Percentiles rank a stretch among this genome's conserved stretches.
Evolutionary conservation across 306 rosid genomes (phyloP).

Genomic region (Boehmeria nivea): DNA sequence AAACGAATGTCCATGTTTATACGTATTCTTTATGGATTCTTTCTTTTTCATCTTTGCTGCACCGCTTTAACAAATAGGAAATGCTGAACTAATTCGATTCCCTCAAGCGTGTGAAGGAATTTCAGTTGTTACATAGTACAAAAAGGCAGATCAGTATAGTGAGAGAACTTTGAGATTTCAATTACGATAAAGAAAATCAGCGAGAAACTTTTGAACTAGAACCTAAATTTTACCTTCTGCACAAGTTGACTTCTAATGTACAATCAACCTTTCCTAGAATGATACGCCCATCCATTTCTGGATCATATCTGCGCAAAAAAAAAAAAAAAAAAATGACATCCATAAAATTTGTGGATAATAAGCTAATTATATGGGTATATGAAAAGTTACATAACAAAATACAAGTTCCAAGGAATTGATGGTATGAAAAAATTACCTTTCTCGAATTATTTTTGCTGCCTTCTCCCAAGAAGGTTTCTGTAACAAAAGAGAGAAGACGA

Average conservation of each 20-base stretch:
- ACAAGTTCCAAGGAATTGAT: constrained; percentile 20
- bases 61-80: not conserved
- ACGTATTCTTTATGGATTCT: too few relatives aligned
- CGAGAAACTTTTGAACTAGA: constrained; percentile 9
- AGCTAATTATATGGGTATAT: not conserved
- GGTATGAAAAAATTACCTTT: constrained; percentile 52
- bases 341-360: constrained; percentile 9
- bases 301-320: constrained; percentile 79
- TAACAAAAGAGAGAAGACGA: constrained; percentile 24
- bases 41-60: too few relatives aligned
- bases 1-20: too few relatives aligned
- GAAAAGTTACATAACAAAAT: constrained; percentile 1
- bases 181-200: not conserved
- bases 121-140: not conserved
- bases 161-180: not conserved
- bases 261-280: constrained; percentile 81
- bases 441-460: constrained; percentile 66
- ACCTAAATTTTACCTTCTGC: constrained; percentile 58
- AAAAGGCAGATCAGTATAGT: too few relatives aligned
- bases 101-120: not conserved
- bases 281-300: constrained; percentile 88
- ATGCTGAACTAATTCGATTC: not conserved
- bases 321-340: not conserved
- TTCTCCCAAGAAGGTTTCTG: constrained; percentile 99
- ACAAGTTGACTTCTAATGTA: constrained; percentile 69